phyloP scores from a whole-genome alignment of 2,329 filamentous ascomycete genomes.

The Aspergillus sclerotialis region DNA sequence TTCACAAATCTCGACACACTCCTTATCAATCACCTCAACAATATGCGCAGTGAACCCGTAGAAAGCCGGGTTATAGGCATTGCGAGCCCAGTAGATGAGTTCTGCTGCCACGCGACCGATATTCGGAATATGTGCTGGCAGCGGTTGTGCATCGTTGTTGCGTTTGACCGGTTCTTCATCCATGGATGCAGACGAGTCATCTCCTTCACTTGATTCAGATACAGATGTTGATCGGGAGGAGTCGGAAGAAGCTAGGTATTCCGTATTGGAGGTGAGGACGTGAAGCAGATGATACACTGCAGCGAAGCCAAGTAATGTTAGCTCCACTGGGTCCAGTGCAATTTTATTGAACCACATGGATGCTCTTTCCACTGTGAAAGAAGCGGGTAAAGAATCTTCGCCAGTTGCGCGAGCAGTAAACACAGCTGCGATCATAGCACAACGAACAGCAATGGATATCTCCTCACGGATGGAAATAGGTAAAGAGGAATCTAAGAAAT shows the following conservation, averaged over 20 bases:
- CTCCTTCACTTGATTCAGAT: slow-evolving; percentile 12
- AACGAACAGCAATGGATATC: slow-evolving; percentile 50
- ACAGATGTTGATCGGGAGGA: slow-evolving; percentile 21
- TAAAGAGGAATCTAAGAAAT: slow-evolving; percentile 49
- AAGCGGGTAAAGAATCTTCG: slow-evolving; percentile 25
- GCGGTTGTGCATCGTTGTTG: neutral
- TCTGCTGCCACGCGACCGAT: slow-evolving; percentile 33
- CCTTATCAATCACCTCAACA: slow-evolving; percentile 31
- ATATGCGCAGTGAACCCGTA: slow-evolving; percentile 33
- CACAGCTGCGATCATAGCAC: slow-evolving; percentile 53
- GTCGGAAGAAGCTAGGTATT: slow-evolving; percentile 29
- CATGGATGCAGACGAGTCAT: slow-evolving; percentile 15
- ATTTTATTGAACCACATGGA: slow-evolving; percentile 36
- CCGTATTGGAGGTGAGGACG: slow-evolving; percentile 33
- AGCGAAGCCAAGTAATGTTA: slow-evolving; percentile 36
- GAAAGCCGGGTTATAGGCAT: slow-evolving; percentile 38
- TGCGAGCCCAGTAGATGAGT: slow-evolving; percentile 38
- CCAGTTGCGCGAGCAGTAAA: slow-evolving; percentile 31
- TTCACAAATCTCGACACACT: slow-evolving; percentile 29
- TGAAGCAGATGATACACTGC: slow-evolving; percentile 37
- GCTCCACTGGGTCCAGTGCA: slow-evolving; percentile 36
- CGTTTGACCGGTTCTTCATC: slow-evolving; percentile 19
- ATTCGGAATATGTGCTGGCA: slow-evolving; percentile 17
- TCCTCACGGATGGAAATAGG: slow-evolving; percentile 45
- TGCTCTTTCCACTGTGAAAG: slow-evolving; percentile 34